Evolutionary conservation across 2,329 filamentous ascomycete genomes (phyloP).

Genomic region (Penicillium sp.): DNA sequence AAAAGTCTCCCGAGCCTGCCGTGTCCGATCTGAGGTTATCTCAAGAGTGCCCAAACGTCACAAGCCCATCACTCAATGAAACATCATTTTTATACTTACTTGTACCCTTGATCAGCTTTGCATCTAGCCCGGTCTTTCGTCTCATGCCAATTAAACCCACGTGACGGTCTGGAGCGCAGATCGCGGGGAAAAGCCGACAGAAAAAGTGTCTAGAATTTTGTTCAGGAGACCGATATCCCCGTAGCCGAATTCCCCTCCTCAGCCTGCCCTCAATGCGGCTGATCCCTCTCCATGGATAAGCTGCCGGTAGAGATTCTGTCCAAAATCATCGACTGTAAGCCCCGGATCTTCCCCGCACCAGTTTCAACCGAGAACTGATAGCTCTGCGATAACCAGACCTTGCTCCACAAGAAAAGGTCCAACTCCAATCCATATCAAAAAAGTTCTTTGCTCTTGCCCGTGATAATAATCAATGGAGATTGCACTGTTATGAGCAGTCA

Average conservation of each 20-base stretch:
- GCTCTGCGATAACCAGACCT: constrained; percentile 50
- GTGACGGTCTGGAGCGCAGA: constrained; percentile 21
- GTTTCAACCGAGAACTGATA: constrained; percentile 20
- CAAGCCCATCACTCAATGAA: neutral
- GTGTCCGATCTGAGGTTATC: neutral
- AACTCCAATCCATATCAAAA: constrained; percentile 66
- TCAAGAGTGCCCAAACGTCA: neutral
- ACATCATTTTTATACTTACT: neutral
- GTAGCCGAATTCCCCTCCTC: constrained; percentile 1
- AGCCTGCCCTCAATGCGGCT: constrained; percentile 25
- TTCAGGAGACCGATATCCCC: constrained; percentile 10
- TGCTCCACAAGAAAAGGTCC: constrained; percentile 62
- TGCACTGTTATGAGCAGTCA: constrained; percentile 69
- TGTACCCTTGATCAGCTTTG: neutral
- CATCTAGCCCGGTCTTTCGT: neutral
- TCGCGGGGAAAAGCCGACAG: constrained; percentile 14
- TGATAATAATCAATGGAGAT: constrained; percentile 74
- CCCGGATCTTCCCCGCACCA: constrained; percentile 22
- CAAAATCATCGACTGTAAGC: constrained; percentile 61
- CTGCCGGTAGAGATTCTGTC: constrained; percentile 64
- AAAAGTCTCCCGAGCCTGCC: neutral
- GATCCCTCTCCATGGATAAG: constrained; percentile 45
- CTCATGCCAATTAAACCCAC: constrained; percentile 9
- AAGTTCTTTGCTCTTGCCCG: constrained; percentile 65
- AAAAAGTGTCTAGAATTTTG: constrained; percentile 11